Conservation (phyloP, 1,139 yeast genomes). For the Debaryomyces psychrophilus region DNA sequence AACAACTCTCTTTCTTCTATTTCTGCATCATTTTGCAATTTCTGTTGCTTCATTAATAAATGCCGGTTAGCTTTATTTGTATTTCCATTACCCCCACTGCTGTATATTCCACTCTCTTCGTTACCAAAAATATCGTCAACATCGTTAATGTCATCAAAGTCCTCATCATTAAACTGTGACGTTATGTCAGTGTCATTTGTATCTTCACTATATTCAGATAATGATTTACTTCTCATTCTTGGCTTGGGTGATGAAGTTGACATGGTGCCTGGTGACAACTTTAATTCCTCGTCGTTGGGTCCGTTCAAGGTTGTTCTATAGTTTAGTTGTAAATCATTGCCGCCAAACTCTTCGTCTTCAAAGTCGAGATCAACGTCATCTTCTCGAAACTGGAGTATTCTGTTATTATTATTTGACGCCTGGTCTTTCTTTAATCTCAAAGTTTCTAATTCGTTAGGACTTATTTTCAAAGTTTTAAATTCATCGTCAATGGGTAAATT, state of each 20-base stretch:
- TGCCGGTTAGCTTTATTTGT: conserved; percentile 23
- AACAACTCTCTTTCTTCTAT: conserved; percentile 37
- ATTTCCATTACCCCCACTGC: conserved; percentile 12
- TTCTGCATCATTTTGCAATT: conserved; percentile 39
- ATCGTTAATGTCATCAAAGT: conserved; percentile 45
- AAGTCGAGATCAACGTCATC: conserved; percentile 8
- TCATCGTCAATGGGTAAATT: conserved; percentile 31
- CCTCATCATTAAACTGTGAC: conserved; percentile 44
- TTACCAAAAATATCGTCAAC: conserved; percentile 34
- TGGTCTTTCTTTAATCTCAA: conserved; percentile 12
- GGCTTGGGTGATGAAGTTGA: conserved; percentile 31
- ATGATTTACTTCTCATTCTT: conserved; percentile 19
- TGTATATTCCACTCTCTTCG: conserved; percentile 42
- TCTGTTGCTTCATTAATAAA: conserved; percentile 28
- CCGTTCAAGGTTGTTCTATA: conserved; percentile 4
- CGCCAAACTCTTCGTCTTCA: neutral
- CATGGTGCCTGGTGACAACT: conserved; percentile 25
- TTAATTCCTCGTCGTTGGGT: conserved; percentile 11
- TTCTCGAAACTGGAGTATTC: conserved; percentile 6
- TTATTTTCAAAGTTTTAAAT: conserved; percentile 29
- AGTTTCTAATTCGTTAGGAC: conserved; percentile 20
- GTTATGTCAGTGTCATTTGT: conserved; percentile 45
- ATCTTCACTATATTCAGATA: conserved; percentile 43
- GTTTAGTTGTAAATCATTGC: conserved; percentile 2
- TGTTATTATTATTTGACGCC: neutral